Evolutionary conservation across 83 land plant genomes (phyloP), one percentile per base, ranked within the genome.

Genomic region (Isoetes engelmannii): DNA sequence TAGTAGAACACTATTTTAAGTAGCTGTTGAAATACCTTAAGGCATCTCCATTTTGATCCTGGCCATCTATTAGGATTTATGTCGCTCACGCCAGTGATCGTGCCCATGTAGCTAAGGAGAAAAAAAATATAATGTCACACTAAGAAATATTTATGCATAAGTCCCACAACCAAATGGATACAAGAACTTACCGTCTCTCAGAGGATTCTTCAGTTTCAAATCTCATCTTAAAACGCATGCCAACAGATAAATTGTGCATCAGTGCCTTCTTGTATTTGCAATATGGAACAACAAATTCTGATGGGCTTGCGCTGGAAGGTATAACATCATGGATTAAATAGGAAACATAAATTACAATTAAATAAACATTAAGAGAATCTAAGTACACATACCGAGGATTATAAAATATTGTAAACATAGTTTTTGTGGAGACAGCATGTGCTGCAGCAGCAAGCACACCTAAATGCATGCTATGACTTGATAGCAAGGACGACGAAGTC

Each of bases 401-500:
- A 42, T 59, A 59, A 42, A 59, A 59, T 10, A 59, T 37, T 12
- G 62, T 59, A 42, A 59, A 59, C 62, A 59, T 59, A 7, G 62
- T 59, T 18, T 59, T 59, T 12, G 62, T 59, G 62, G 62, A 59
- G 12, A 59, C 62, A 12, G 47, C 47, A 41, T 64, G 47, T 37
- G 67, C 67, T 37, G 67, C 67, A 37, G 67, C 67, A 64, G 67
- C 67, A 18, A 64, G 67, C 13, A 64, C 67, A 37, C 67, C 67
- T 12, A 64, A 12, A 1, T 64, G 67, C 67, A 64, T 64, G 9
- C 62, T 59, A 42, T 59, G 62, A 19, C 62, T 59, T 12, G 62
- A 59, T 10, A 59, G 62, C 19, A 59, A 17, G 7, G 67, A 64
- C 1, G 67, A 64, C 9, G 67, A 64, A 7, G 67, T 64, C 42